Conservation (phyloP, 768 basidiomycete genomes). For the Phanerochaete carnosa region DNA sequence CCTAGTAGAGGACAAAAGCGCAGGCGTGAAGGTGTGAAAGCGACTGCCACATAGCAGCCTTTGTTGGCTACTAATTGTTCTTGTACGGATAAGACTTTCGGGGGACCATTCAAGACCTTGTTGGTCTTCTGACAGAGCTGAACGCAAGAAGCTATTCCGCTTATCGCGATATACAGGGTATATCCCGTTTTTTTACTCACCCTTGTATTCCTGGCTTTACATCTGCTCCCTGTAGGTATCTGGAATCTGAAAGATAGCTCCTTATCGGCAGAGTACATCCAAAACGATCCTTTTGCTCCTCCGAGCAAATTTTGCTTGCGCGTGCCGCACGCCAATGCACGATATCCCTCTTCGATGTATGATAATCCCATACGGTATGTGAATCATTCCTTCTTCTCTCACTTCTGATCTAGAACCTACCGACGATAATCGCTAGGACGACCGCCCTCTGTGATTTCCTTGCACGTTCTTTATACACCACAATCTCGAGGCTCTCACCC, state of each 20-base stretch:
- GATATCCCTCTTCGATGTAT: slow-evolving; percentile 6
- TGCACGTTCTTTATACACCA: slow-evolving; percentile 2
- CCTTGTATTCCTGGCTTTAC: no score
- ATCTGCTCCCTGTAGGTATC: not conserved
- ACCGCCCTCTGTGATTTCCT: slow-evolving; percentile 14
- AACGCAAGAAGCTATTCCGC: slow-evolving; percentile 15
- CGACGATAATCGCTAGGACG: not conserved
- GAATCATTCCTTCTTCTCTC: not conserved
- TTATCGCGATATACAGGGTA: slow-evolving; percentile 14
- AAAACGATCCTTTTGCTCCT: slow-evolving; percentile 17
- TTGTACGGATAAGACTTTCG: not conserved
- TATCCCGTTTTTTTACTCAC: not conserved
- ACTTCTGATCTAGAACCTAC: not conserved
- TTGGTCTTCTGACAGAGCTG: not conserved
- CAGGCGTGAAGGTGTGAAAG: not conserved
- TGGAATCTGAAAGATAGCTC: slow-evolving; percentile 9
- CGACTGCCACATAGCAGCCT: not conserved
- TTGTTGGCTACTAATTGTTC: not conserved
- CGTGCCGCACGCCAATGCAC: slow-evolving; percentile 6
- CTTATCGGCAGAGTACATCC: slow-evolving; percentile 12
- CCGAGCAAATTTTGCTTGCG: slow-evolving; percentile 13
- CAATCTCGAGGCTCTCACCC: not conserved
- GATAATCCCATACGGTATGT: slow-evolving; percentile 2
- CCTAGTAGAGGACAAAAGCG: not conserved
- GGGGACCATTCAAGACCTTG: not conserved